A percentile compares a stretch with the other conserved stretches of the same genome.
Conservation (phyloP, 1,139 yeast species). For the Protomyces lactucae-debilis region DNA sequence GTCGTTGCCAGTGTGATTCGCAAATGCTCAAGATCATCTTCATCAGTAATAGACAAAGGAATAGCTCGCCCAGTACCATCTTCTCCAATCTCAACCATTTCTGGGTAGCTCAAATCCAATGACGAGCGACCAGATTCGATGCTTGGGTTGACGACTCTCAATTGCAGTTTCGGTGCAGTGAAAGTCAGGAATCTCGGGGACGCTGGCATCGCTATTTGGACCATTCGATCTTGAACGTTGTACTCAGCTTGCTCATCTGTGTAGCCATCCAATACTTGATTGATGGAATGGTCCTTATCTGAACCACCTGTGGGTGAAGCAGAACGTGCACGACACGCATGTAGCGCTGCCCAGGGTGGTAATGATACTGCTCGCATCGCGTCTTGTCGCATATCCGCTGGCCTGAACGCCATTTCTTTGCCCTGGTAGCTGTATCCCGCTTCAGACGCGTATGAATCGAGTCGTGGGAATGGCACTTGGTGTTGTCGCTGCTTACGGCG, state of each 20-base stretch:
- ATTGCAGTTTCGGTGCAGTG: constrained; percentile 18
- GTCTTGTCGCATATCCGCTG: background rate
- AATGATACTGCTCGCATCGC: background rate
- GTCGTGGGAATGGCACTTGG: background rate
- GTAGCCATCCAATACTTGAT: constrained; percentile 1
- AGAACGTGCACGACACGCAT: constrained; percentile 19
- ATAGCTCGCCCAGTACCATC: constrained; percentile 1
- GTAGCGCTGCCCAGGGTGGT: constrained; percentile 26
- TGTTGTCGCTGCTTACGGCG: background rate
- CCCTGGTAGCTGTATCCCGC: background rate
- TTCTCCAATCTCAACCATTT: background rate
- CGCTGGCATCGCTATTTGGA: constrained; percentile 12
- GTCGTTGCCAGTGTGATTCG: constrained; percentile 1
- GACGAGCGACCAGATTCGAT: background rate
- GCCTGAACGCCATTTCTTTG: background rate
- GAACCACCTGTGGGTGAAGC: constrained; percentile 3
- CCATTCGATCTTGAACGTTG: constrained; percentile 13
- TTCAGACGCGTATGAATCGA: constrained; percentile 5
- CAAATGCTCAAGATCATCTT: constrained; percentile 19
- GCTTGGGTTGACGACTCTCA: constrained; percentile 18
- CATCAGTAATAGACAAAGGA: constrained; percentile 15
- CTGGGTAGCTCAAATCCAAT: constrained; percentile 6
- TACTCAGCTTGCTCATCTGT: background rate
- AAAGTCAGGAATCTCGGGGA: constrained; percentile 11
- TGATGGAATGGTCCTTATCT: background rate